Percentiles rank a stretch among this genome's conserved stretches.
These are phyloP conservation scores for Neurospora terricola DNA, from an alignment of 495 filamentous ascomycete species.

Conservation along the genomic window DNA sequence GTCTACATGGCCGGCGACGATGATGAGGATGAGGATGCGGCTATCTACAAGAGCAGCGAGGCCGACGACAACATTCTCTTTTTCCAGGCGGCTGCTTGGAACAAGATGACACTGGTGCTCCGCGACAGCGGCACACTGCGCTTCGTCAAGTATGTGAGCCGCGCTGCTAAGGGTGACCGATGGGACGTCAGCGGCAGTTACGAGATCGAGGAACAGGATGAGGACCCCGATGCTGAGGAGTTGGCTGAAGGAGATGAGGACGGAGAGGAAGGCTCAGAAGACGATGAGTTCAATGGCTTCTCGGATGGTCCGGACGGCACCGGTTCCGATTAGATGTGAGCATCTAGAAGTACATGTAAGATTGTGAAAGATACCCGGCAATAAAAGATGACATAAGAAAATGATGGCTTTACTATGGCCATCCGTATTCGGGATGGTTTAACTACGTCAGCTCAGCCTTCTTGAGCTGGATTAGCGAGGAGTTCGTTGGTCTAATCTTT, in stretches of 20 bases:
- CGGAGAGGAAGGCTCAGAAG: constrained; percentile 26
- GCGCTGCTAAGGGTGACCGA: constrained; percentile 69
- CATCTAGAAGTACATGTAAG: not conserved
- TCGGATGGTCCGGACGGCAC: constrained; percentile 28
- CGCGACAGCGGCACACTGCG: constrained; percentile 75
- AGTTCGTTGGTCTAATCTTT: not conserved
- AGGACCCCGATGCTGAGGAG: constrained; percentile 18
- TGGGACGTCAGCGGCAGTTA: constrained; percentile 80
- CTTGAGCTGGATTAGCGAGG: not conserved
- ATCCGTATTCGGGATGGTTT: not conserved
- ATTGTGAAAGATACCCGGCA: not conserved
- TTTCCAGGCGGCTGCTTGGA: constrained; percentile 81
- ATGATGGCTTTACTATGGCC: not conserved
- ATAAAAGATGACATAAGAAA: not conserved
- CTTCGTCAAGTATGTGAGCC: constrained; percentile 95
- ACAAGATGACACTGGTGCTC: constrained; percentile 78
- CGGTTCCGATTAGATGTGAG: constrained; percentile 28
- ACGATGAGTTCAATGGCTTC: constrained; percentile 41
- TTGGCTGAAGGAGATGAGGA: constrained; percentile 16
- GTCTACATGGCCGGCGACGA: constrained; percentile 89
- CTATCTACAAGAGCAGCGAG: constrained; percentile 70
- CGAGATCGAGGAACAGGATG: constrained; percentile 43
- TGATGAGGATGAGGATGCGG: constrained; percentile 64
- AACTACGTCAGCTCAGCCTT: not conserved
- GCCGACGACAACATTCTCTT: constrained; percentile 91